Conservation (phyloP, 352 stramenopile genomes). For the Peronospora destructor region DNA sequence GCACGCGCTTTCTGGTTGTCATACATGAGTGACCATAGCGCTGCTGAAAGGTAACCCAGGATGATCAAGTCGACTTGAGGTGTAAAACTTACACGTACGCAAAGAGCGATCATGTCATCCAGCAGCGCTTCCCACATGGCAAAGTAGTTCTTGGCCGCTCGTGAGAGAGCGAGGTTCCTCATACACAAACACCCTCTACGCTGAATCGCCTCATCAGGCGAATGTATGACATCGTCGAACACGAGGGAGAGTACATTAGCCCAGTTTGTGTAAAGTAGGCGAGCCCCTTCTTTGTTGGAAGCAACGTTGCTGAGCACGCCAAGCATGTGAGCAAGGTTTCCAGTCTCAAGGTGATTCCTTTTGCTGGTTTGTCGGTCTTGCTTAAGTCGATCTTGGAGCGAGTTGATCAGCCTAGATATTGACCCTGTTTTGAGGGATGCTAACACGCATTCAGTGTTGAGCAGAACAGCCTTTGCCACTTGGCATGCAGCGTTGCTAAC, state of each 20-base stretch:
- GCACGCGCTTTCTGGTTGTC: conserved; percentile 62
- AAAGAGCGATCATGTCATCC: conserved; percentile 29
- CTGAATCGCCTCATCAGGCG: conserved; percentile 20
- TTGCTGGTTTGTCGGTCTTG: conserved; percentile 32
- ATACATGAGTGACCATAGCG: conserved; percentile 50
- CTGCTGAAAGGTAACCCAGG: conserved; percentile 28
- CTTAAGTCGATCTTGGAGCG: conserved; percentile 36
- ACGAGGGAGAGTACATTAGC: conserved; percentile 31
- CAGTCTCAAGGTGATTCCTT: conserved; percentile 23
- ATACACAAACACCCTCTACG: conserved; percentile 39
- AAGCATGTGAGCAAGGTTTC: conserved; percentile 40
- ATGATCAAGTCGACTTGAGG: conserved; percentile 2
- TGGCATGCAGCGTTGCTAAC: conserved; percentile 33
- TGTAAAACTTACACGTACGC: conserved; percentile 5
- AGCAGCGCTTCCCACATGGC: conserved; percentile 48
- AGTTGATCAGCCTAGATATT: conserved; percentile 31
- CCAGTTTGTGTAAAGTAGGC: conserved; percentile 31
- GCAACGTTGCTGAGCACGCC: conserved; percentile 36
- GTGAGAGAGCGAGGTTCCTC: conserved; percentile 55
- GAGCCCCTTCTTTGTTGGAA: conserved; percentile 39
- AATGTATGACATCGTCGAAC: conserved; percentile 43
- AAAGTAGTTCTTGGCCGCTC: conserved; percentile 47
- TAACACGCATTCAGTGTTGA: conserved; percentile 47
- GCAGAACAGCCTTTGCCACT: conserved; percentile 38
- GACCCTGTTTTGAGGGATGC: conserved; percentile 39